Evolutionary conservation across 2,329 filamentous ascomycete genomes (phyloP).

Genomic region (Pseudogymnoascus sp.): DNA sequence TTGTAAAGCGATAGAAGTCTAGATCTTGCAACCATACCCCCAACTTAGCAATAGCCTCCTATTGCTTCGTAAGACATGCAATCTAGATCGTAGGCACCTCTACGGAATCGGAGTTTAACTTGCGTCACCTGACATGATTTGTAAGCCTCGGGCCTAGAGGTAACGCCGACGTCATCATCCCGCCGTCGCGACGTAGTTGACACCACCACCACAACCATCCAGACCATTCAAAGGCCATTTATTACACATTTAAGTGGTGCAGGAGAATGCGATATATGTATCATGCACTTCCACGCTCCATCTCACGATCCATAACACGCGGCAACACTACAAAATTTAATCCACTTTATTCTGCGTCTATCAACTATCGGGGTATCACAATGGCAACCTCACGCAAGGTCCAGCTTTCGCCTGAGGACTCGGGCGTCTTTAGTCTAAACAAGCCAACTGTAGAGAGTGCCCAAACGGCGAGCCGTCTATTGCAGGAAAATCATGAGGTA

Average conservation of each 20-base stretch:
- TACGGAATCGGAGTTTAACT: neutral
- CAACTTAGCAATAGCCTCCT: neutral
- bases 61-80: neutral
- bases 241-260: neutral
- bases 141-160: neutral
- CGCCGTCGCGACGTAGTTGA: neutral
- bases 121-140: neutral
- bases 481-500: constrained; percentile 68
- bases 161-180: constrained; percentile 1
- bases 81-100: neutral
- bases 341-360: neutral
- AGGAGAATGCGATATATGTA: neutral
- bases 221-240: constrained; percentile 1
- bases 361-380: neutral
- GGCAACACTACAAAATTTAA: neutral
- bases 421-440: constrained; percentile 41
- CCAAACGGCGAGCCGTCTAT: constrained; percentile 52
- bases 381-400: constrained; percentile 35
- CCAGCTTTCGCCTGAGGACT: constrained; percentile 40
- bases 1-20: neutral
- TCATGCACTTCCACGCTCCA: neutral
- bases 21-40: neutral
- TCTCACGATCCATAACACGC: neutral
- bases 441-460: constrained; percentile 52
- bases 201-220: neutral